A percentile compares a stretch with the other conserved stretches of the same genome.
Evolutionary conservation across 768 basidiomycete genomes (phyloP).

Genomic region (Leccinum subtestaceum): DNA sequence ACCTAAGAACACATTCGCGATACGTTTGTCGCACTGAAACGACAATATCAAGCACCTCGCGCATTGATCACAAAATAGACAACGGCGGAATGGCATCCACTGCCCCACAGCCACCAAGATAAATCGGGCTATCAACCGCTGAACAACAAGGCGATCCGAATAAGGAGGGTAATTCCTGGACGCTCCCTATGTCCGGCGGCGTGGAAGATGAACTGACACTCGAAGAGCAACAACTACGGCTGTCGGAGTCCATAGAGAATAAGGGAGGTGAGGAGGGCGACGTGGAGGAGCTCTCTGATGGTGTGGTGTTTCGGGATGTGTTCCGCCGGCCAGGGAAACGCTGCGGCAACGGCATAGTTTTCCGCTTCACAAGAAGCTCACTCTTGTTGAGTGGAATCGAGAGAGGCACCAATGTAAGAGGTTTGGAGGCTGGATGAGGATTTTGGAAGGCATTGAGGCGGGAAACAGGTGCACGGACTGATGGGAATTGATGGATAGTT

Average conservation of each 20-base stretch:
- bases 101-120: background rate
- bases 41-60: background rate
- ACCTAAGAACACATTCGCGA: too few relatives aligned
- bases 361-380: background rate
- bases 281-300: slow-evolving; percentile 8
- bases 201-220: slow-evolving; percentile 1
- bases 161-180: background rate
- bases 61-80: background rate
- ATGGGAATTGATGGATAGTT: background rate
- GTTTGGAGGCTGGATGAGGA: background rate
- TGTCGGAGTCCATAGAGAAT: slow-evolving; percentile 1
- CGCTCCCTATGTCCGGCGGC: background rate
- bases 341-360: slow-evolving; percentile 8
- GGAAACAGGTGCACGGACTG: background rate
- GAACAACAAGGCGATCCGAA: slow-evolving; percentile 2
- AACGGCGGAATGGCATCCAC: background rate
- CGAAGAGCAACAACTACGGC: slow-evolving; percentile 2
- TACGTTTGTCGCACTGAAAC: background rate
- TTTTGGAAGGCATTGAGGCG: slow-evolving; percentile 2
- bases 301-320: background rate
- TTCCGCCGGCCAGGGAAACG: background rate
- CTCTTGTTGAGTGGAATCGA: background rate
- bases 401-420: slow-evolving; percentile 10
- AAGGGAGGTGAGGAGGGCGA: slow-evolving; percentile 4
- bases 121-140: background rate